Percentiles rank a stretch among this genome's conserved stretches.
phyloP scores from a whole-genome alignment of 2,329 filamentous ascomycete species.

The Fusarium transvaalense region DNA sequence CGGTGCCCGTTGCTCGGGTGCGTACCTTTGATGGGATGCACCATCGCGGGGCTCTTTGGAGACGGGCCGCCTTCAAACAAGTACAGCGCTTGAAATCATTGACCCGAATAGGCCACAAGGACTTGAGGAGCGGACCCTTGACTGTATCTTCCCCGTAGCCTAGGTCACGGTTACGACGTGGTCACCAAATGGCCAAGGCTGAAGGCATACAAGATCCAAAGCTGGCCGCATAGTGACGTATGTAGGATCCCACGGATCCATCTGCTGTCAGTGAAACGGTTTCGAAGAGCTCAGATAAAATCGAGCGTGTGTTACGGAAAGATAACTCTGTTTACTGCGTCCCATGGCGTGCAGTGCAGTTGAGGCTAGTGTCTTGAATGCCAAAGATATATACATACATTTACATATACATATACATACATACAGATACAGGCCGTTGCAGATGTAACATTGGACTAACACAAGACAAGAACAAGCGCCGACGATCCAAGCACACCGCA shows the following conservation, averaged over 20 bases:
- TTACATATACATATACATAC: conserved; percentile 40
- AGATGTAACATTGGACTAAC: conserved; percentile 40
- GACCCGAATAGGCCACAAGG: conserved; percentile 14
- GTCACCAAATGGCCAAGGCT: conserved; percentile 41
- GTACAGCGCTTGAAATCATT: conserved; percentile 20
- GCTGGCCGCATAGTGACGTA: conserved; percentile 44
- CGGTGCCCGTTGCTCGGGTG: conserved; percentile 42
- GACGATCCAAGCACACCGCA: conserved; percentile 38
- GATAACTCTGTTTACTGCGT: conserved; percentile 21
- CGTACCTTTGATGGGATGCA: conserved; percentile 36
- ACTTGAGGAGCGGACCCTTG: conserved; percentile 25
- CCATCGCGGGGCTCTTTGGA: conserved; percentile 38
- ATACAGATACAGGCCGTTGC: conserved; percentile 20
- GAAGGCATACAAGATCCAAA: conserved; percentile 37
- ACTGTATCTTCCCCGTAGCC: conserved; percentile 26
- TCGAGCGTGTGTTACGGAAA: conserved; percentile 6
- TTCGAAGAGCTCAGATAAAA: neutral
- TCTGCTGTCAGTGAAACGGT: conserved; percentile 20
- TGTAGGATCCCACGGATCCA: conserved; percentile 38
- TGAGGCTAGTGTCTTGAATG: conserved; percentile 31
- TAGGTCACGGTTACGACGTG: conserved; percentile 36
- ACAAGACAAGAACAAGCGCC: conserved; percentile 36
- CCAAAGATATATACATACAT: conserved; percentile 38
- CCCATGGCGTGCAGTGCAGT: conserved; percentile 36
- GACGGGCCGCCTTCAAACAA: conserved; percentile 34